Evolutionary conservation across 108 stramenopile genomes (phyloP), one percentile per base, ranked within the genome.

Genomic region (Skeletonema tropicum): DNA sequence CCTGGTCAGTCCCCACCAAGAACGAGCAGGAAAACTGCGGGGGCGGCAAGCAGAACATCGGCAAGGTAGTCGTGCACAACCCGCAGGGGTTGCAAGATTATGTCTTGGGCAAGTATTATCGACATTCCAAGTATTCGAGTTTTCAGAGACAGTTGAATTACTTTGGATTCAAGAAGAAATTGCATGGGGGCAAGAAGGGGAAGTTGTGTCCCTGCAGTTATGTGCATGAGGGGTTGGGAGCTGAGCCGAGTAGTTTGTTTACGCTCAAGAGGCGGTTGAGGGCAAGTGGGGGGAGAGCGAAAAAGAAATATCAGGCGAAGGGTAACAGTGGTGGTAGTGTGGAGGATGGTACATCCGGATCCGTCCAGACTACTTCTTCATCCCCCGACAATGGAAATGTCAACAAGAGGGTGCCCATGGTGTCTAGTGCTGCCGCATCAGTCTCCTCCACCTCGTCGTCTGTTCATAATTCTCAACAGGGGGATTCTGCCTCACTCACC

Each of bases 71-170:
- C 23, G 80, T 81, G 3, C 86, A 84, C 32, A 21, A 84, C 12
- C 86, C 86, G 21, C 42, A 41, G 41, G 26, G 57, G 5, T 69
- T 86, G n/a, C 80, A 83, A 45, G 49, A 64, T 33, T 65, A 62
- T 11, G 64, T 86, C 0, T 30, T 86, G 68, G 79, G 83, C 11
- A 80, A 66, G 25, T 86, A 86, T 60, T 86, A 84, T 49, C 80
- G 86, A 26, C 86, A 86, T 68, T 84, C 83, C 26, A 68, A 77
- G 58, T 86, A 82, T 60, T 48, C 83, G 6, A 73, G 71, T 23
- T 86, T 86, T 30, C 86, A 86, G 63, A 52, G 86, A 0, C 86
- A 86, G 68, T 66, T 86, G 39, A 86, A 86, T 68, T 83, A 84
- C 80, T 86, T 86, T 60, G 86, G 86, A 14, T 86, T 86, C 73